Evolutionary conservation across 805 yeast species (phyloP), one percentile per base, ranked within the genome.

Genomic region (Lachancea waltii): DNA sequence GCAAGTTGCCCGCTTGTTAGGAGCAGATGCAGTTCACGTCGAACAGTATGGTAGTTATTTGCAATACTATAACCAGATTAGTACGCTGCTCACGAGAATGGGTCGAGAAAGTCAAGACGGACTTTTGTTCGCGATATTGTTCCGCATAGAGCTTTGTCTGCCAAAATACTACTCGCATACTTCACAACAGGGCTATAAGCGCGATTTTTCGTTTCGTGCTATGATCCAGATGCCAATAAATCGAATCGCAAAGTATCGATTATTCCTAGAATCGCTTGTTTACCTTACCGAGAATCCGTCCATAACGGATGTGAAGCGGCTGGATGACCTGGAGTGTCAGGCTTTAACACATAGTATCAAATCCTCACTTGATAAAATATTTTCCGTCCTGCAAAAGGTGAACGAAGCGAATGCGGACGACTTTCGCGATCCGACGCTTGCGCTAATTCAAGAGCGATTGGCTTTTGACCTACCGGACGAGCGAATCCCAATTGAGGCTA

Each of bases 221-320:
- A 61, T 77, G 44, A 54, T 73, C 20, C 78, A 75, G 47, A 68
- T 67, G 53, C 82, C 84, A 3, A 62, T 74, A 8, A 55, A 69
- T 28, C 54, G 82, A 44, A 59, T 72, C 7, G 54, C 69, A 3
- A 73, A 74, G 45, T 76, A 77, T 49, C 64, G 68, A 38, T 56
- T 77, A 24, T 64, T 77, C n/a, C 45, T 73, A n/a, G 72, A 70
- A 21, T 58, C 71, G 1, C 45, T 71, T 27, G 36, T 53, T 7
- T 62, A 65, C 25, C 49, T 36, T 22, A 35, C 43, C 3, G 39
- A 34, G 21, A 17, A 18, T 9, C 36, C 36, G 9, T 25, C 41
- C 32, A 23, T 29, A 17, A 40, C 35, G 3, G 39, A 40, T 16
- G 4, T 30, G 25, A 18, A 29, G 18, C 30, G 38, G 11, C 20